Conservation (phyloP, 768 basidiomycete genomes). For the Kwoniella sp. region DNA sequence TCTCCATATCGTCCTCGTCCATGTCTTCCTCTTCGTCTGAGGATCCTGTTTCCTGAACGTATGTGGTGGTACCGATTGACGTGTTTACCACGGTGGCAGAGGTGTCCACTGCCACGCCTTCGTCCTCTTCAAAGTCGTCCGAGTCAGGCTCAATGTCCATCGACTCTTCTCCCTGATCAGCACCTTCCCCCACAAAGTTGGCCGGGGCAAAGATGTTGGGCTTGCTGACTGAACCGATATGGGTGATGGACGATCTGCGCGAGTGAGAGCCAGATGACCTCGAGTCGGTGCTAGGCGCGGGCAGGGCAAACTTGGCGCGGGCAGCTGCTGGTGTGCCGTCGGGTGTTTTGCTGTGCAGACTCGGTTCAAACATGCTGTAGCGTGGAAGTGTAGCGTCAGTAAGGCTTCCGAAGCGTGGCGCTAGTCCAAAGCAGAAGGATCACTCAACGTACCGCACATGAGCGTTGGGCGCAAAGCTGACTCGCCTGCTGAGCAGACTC, state of each 20-base stretch:
- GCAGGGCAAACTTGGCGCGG: background rate
- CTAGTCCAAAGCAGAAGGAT: background rate
- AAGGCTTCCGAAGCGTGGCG: background rate
- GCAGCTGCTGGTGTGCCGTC: slow-evolving; percentile 14
- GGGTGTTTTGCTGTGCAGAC: background rate
- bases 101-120: slow-evolving; percentile 3
- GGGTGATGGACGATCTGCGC: slow-evolving; percentile 30
- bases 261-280: slow-evolving; percentile 13
- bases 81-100: background rate
- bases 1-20: slow-evolving; percentile 44
- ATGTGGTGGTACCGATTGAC: background rate
- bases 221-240: slow-evolving; percentile 13
- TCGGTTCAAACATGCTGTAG: slow-evolving; percentile 33
- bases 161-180: slow-evolving; percentile 27
- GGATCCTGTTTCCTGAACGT: background rate
- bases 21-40: slow-evolving; percentile 18
- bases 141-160: slow-evolving; percentile 47
- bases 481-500: slow-evolving; percentile 28
- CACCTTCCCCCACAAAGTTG: slow-evolving; percentile 13
- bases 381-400: background rate
- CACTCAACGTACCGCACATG: slow-evolving; percentile 35
- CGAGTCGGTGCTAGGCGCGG: background rate
- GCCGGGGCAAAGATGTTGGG: slow-evolving; percentile 13
- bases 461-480: slow-evolving; percentile 45
- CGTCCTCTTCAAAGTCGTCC: slow-evolving; percentile 16